Base-by-base conservation (phyloP, 345 rosid genomes). In the Salix caprea region DNA sequence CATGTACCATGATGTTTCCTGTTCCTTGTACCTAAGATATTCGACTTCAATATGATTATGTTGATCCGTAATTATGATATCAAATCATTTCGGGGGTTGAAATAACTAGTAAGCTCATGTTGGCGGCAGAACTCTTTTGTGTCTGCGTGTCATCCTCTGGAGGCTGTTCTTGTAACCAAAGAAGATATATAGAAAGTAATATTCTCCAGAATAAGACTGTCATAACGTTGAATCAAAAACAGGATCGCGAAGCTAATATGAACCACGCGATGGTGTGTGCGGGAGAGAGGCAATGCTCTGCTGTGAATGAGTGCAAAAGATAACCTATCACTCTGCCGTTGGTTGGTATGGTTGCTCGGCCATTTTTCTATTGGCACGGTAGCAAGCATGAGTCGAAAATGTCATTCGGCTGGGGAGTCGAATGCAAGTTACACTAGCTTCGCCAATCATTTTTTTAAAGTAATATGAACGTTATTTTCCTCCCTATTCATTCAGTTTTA, bases 1-100 rank as follows among this genome's bases (percentile, higher is more conserved):
- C 32, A 70, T 79, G 66, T 66, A 77, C 56, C 78, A 66, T 77
- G 64, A 77, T 81, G 71, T 75, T 74, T 58, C 68, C 40, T 50
- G 65, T 66, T 64, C 77, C 67, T 52, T 69, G 77, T 79, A 76
- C 77, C 79, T 68, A 60, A 71, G 72, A 44, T 37, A 37, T 48
- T 37, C 26, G 11, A 36, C 72, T 71, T 40, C 34, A 15, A 72
- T 69, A 34, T 69, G 72, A 77, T 74, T 76, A 67, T 70, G 66
- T 65, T 32, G 46, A 66, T 77, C 69, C 44, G 21, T 34, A 23
- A 28, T 62, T 28, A 14, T 68, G 50, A 15, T 37, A 56, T 76
- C 8, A 67, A 67, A 36, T 68, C 39, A 7, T 23, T 69, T 37
- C 5, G 12, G 69, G 39, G 30, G 69, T 32, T 36, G 36, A 48